Conservation (phyloP, 73 alveolate species). For the Uronychia setigera region DNA sequence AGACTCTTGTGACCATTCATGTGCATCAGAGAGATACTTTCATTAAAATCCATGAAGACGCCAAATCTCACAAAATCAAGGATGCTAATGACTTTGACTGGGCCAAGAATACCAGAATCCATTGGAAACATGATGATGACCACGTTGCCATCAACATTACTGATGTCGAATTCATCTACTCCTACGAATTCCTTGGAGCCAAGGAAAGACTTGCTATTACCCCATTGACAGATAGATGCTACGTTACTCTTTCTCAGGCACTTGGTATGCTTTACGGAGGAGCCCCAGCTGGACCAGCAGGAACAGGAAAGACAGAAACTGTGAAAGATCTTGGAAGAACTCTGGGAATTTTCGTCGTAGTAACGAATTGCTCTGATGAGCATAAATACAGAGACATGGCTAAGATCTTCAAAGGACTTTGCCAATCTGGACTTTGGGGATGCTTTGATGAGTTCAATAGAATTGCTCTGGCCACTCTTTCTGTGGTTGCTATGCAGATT, state of each 20-base stretch:
- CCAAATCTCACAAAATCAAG: constrained; percentile 59
- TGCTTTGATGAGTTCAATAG: constrained; percentile 99
- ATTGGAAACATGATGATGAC: constrained; percentile 96
- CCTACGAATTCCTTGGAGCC: constrained; percentile 99
- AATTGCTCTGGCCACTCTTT: constrained; percentile 98
- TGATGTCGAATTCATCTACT: constrained; percentile 99
- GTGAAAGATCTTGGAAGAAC: constrained; percentile 99
- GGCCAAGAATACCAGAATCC: constrained; percentile 96
- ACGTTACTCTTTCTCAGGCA: constrained; percentile 98
- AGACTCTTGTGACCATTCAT: constrained; percentile 95
- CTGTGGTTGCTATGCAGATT: constrained; percentile 99
- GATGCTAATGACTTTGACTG: constrained; percentile 99
- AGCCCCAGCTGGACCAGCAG: constrained; percentile 99
- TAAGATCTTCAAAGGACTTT: constrained; percentile 99
- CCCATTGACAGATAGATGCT: constrained; percentile 99
- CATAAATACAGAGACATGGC: constrained; percentile 99
- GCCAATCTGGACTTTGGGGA: constrained; percentile 99
- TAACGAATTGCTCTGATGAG: constrained; percentile 99
- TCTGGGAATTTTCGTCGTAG: constrained; percentile 99
- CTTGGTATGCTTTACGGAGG: constrained; percentile 99
- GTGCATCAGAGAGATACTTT: constrained; percentile 97
- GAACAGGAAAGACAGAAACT: constrained; percentile 99
- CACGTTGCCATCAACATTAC: constrained; percentile 95
- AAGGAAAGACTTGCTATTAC: constrained; percentile 99
- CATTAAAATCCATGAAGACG: constrained; percentile 87